These are phyloP conservation scores for Orbilia ellipsospora DNA, from an alignment of 2,329 filamentous ascomycete genomes.

Conservation along the genomic window DNA sequence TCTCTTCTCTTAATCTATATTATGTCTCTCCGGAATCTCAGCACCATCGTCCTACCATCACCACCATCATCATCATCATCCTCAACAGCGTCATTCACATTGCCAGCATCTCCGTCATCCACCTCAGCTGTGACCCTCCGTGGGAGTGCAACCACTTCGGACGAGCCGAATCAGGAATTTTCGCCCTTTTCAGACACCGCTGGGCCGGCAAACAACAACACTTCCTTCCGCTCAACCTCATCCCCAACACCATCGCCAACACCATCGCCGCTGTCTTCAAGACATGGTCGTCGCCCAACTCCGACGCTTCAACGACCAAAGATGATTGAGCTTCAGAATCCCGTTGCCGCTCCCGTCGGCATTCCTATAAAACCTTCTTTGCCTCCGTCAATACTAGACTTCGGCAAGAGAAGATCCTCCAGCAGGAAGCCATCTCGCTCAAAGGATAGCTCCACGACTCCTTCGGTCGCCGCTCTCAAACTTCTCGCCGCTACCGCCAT, in stretches of 20 bases:
- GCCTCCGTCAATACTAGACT: slow-evolving; percentile 36
- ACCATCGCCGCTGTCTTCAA: slow-evolving; percentile 16
- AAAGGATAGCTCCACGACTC: slow-evolving; percentile 40
- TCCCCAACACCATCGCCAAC: not conserved
- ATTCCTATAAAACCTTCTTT: slow-evolving; percentile 45
- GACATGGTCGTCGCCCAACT: slow-evolving; percentile 48
- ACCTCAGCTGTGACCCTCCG: slow-evolving; percentile 32
- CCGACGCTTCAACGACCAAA: slow-evolving; percentile 31
- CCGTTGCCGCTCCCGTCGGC: slow-evolving; percentile 45
- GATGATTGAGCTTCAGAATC: slow-evolving; percentile 51
- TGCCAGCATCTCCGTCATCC: slow-evolving; percentile 5
- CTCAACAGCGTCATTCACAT: not conserved
- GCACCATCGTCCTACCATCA: slow-evolving; percentile 8
- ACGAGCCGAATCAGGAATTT: slow-evolving; percentile 54
- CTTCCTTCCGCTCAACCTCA: slow-evolving; percentile 19
- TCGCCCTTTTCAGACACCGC: slow-evolving; percentile 4
- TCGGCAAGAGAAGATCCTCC: slow-evolving; percentile 28
- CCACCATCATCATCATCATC: slow-evolving; percentile 10
- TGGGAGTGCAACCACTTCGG: slow-evolving; percentile 32
- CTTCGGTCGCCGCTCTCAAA: slow-evolving; percentile 58
- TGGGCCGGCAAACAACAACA: slow-evolving; percentile 46
- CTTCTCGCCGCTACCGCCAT: slow-evolving; percentile 59
- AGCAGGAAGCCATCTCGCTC: slow-evolving; percentile 19
- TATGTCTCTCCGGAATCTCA: slow-evolving; percentile 19
- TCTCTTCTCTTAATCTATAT: slow-evolving; percentile 3